These are phyloP conservation scores for Phialophora expanda DNA, from an alignment of 2,329 filamentous ascomycete species.

Conservation along the genomic window DNA sequence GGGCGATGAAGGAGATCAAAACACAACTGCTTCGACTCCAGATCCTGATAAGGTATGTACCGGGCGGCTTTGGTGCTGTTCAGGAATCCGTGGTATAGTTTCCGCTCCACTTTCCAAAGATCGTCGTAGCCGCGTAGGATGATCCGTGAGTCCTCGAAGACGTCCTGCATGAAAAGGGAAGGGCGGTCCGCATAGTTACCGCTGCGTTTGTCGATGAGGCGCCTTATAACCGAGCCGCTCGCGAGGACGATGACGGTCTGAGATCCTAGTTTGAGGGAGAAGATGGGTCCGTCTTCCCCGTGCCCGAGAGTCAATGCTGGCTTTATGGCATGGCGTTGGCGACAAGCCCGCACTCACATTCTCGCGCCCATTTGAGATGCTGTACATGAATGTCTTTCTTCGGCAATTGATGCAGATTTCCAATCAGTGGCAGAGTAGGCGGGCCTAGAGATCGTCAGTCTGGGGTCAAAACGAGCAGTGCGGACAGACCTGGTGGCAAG, in stretches of 20 bases:
- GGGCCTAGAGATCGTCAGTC: constrained; percentile 42
- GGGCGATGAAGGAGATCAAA: constrained; percentile 7
- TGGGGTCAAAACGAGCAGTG: not conserved
- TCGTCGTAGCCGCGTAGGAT: constrained; percentile 31
- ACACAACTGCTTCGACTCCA: constrained; percentile 51
- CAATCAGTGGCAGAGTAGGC: constrained; percentile 52
- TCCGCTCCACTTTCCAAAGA: constrained; percentile 34
- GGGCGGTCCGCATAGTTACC: constrained; percentile 55
- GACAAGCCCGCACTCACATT: constrained; percentile 49
- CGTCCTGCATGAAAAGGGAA: constrained; percentile 51
- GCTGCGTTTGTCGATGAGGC: constrained; percentile 57
- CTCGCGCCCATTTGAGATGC: constrained; percentile 58
- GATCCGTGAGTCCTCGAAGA: constrained; percentile 21
- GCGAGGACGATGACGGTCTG: constrained; percentile 57
- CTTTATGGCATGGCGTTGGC: not conserved
- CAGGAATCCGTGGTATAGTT: constrained; percentile 35
- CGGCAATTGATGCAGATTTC: constrained; percentile 57
- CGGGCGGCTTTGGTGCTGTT: constrained; percentile 33
- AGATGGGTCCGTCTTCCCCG: constrained; percentile 47
- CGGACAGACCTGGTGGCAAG: constrained; percentile 9
- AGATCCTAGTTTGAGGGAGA: constrained; percentile 58
- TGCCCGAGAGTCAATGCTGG: constrained; percentile 47
- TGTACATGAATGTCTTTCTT: constrained; percentile 51
- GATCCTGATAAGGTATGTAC: constrained; percentile 44
- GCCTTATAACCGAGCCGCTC: constrained; percentile 54